These are phyloP conservation scores for Paragyromitra xinjiangensis DNA, from an alignment of 495 filamentous ascomycete species.

Conservation along the genomic window DNA sequence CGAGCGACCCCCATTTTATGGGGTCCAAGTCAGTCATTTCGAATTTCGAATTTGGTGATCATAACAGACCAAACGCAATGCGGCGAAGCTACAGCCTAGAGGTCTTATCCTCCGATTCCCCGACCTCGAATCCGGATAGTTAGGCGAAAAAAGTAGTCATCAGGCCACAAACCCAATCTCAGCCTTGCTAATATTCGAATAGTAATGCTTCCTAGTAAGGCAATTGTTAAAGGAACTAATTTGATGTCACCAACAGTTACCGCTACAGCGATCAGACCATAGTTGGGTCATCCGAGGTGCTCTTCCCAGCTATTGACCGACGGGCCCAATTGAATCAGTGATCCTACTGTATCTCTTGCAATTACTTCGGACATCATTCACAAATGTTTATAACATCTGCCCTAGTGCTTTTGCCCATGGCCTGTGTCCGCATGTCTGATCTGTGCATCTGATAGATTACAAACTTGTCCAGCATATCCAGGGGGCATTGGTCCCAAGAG, in stretches of 20 bases:
- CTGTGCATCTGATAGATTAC: not conserved
- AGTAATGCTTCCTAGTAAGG: not conserved
- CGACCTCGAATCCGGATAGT: conserved; percentile 20
- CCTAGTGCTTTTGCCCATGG: not conserved
- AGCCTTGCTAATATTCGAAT: conserved; percentile 16
- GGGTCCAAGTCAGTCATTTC: conserved; percentile 25
- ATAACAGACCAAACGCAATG: conserved; percentile 25
- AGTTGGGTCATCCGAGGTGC: not conserved
- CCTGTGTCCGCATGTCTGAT: conserved; percentile 2
- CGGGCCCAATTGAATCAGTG: conserved; percentile 19
- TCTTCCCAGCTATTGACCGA: not conserved
- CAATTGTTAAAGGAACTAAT: not conserved
- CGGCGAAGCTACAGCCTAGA: conserved; percentile 4
- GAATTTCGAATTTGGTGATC: conserved; percentile 17
- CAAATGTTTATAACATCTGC: not conserved
- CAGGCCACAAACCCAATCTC: conserved; percentile 23
- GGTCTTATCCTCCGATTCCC: not conserved
- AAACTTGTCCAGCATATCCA: conserved; percentile 2
- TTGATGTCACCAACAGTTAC: not conserved
- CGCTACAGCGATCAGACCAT: conserved; percentile 9
- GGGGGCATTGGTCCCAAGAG: not conserved
- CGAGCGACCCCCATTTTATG: conserved; percentile 27
- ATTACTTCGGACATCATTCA: not conserved
- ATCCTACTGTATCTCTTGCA: conserved; percentile 12
- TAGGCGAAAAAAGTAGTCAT: conserved; percentile 15